Percentiles rank a stretch among this genome's conserved stretches.
phyloP scores from a whole-genome alignment of 2,329 filamentous ascomycete genomes.

The Seiridium cupressi region DNA sequence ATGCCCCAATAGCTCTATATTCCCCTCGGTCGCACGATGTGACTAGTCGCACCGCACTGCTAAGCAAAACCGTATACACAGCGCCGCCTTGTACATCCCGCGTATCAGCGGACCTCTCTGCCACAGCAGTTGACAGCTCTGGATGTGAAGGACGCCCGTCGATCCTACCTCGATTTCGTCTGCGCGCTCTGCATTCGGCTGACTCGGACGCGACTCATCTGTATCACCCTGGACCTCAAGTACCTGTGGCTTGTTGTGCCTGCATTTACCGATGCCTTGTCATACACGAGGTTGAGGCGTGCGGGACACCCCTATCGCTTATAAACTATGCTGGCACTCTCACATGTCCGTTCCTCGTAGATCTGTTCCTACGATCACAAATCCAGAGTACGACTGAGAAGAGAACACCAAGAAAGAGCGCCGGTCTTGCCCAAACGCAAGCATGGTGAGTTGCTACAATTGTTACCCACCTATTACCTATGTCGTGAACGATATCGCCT shows the following conservation, averaged over 20 bases:
- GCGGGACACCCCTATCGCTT: background rate
- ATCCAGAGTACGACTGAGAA: background rate
- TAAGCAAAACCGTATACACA: background rate
- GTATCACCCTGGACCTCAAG: background rate
- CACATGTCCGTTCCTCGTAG: background rate
- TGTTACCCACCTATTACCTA: background rate
- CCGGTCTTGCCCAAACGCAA: constrained; percentile 7
- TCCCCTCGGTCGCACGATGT: constrained; percentile 1
- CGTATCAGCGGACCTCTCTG: constrained; percentile 7
- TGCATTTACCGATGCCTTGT: constrained; percentile 7
- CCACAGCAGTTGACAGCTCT: background rate
- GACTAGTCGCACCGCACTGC: constrained; percentile 3
- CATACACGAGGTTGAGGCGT: constrained; percentile 1
- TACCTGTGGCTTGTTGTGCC: constrained; percentile 9
- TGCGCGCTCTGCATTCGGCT: background rate
- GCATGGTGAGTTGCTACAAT: constrained; percentile 4
- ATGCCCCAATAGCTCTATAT: background rate
- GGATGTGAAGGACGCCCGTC: background rate
- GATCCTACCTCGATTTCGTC: background rate
- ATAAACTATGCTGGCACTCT: background rate
- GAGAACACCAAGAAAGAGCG: background rate
- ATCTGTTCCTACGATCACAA: background rate
- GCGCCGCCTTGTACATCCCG: background rate
- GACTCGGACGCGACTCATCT: background rate
- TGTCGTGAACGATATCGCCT: background rate